Conservation (phyloP, 108 stramenopile species). For the Pseudonitzschia delicatissima region DNA sequence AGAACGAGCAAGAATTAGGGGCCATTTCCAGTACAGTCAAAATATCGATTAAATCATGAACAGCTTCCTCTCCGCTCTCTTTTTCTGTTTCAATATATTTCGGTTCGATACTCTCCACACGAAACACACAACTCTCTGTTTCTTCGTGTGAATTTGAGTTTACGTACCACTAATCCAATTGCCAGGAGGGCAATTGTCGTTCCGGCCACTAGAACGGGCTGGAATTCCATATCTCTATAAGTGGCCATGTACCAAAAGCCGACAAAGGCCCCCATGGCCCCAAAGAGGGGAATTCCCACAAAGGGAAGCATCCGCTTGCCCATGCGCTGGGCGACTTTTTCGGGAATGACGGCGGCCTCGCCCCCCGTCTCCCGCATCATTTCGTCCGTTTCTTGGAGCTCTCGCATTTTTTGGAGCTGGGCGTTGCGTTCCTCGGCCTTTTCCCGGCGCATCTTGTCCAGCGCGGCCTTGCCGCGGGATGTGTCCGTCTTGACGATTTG, state of each 20-base stretch:
- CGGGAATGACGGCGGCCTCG: conserved; percentile 76
- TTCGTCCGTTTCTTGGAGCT: conserved; percentile 48
- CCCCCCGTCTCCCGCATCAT: conserved; percentile 40
- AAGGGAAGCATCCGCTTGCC: conserved; percentile 83
- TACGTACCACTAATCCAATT: conserved; percentile 60
- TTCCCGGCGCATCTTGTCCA: conserved; percentile 61
- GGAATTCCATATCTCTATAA: conserved; percentile 70
- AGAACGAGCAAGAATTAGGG: not conserved
- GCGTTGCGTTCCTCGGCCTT: conserved; percentile 63
- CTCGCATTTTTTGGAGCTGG: conserved; percentile 61
- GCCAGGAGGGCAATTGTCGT: conserved; percentile 63
- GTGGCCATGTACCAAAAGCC: conserved; percentile 83
- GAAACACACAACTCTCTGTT: too few relatives aligned
- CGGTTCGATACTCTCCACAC: not conserved
- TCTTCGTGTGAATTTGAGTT: too few relatives aligned
- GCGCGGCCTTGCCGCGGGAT: conserved; percentile 43
- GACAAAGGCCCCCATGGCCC: conserved; percentile 62
- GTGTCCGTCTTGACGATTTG: not conserved
- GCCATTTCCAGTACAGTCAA: too few relatives aligned
- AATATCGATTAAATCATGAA: not conserved
- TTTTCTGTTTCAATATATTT: not conserved
- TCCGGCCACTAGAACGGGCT: conserved; percentile 73
- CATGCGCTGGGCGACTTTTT: conserved; percentile 79
- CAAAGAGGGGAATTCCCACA: conserved; percentile 79
- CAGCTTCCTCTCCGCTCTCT: not conserved